These are phyloP conservation scores for Anethum foeniculum DNA, from an alignment of 140 eudicot species.

Conservation along the genomic window DNA sequence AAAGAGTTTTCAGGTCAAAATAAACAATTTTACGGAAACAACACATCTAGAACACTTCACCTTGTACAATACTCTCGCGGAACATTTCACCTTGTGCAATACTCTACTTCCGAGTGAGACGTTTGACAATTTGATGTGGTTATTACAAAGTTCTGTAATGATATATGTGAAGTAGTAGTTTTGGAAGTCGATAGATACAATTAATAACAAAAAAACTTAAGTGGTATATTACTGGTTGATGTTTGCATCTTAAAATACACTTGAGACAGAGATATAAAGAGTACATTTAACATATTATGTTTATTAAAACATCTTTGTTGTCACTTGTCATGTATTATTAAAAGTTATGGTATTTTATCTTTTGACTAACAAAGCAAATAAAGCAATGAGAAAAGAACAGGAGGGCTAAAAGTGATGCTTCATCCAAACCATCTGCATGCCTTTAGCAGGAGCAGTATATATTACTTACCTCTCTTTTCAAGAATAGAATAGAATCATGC, in stretches of 20 bases:
- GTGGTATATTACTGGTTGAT: neutral
- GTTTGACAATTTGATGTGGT: neutral
- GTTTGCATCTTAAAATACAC: neutral
- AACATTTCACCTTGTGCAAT: neutral
- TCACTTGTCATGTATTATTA: neutral
- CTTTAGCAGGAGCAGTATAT: neutral
- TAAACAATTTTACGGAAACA: neutral
- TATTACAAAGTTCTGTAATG: no score
- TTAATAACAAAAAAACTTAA: no score
- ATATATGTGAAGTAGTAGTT: no score
- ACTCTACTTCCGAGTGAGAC: neutral
- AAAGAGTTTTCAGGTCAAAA: neutral
- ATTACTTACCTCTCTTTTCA: constrained; percentile 7
- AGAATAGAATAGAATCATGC: constrained; percentile 21
- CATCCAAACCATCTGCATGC: neutral
- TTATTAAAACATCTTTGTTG: neutral
- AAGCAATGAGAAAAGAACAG: constrained; percentile 7
- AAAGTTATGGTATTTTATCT: neutral
- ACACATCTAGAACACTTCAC: no score
- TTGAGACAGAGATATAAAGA: no score
- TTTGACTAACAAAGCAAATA: constrained; percentile 6
- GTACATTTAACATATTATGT: no score
- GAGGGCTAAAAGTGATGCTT: neutral
- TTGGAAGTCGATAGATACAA: neutral
- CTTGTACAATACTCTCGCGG: no score